Evolutionary conservation across 1,284 basidiomycete species (phyloP).

Genomic region (Ustilago vetiveriae): DNA sequence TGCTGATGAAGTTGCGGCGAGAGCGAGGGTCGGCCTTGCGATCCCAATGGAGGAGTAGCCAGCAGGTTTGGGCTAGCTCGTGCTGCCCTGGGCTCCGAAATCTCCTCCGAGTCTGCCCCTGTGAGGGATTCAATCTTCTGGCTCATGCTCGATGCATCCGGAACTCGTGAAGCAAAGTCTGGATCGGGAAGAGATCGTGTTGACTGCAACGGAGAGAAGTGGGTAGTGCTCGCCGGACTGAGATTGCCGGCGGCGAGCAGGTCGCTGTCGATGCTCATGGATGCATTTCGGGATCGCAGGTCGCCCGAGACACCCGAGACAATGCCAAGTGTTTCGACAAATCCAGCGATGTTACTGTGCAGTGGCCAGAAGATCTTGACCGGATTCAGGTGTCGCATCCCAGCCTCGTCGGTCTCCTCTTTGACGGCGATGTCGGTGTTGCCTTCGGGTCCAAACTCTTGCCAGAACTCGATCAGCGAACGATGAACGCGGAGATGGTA

Average conservation of each 20-base stretch:
- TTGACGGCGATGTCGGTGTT: conserved; percentile 33
- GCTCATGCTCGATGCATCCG: conserved; percentile 21
- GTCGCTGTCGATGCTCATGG: conserved; percentile 31
- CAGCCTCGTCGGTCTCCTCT: conserved; percentile 35
- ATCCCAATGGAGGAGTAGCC: conserved; percentile 33
- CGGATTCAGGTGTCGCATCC: conserved; percentile 43
- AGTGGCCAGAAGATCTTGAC: conserved; percentile 55
- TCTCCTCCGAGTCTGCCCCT: conserved; percentile 24
- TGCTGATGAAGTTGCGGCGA: conserved; percentile 18
- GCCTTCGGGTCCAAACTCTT: conserved; percentile 23
- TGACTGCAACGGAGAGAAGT: conserved; percentile 36
- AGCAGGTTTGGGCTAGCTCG: conserved; percentile 21
- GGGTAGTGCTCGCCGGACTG: conserved; percentile 27
- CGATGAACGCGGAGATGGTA: conserved; percentile 55
- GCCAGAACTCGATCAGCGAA: conserved; percentile 44
- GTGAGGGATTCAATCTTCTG: conserved; percentile 36
- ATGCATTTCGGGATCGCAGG: conserved; percentile 10
- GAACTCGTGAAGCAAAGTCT: conserved; percentile 32
- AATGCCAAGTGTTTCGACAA: conserved; percentile 43
- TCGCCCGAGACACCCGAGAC: conserved; percentile 7
- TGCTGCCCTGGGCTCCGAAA: conserved; percentile 11
- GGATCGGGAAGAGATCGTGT: conserved; percentile 15
- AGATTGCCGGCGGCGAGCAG: conserved; percentile 12
- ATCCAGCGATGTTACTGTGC: conserved; percentile 32
- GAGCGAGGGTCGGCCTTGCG: conserved; percentile 13